Evolutionary conservation across 495 filamentous ascomycete genomes (phyloP).

Genomic region (Penicillium silybi): DNA sequence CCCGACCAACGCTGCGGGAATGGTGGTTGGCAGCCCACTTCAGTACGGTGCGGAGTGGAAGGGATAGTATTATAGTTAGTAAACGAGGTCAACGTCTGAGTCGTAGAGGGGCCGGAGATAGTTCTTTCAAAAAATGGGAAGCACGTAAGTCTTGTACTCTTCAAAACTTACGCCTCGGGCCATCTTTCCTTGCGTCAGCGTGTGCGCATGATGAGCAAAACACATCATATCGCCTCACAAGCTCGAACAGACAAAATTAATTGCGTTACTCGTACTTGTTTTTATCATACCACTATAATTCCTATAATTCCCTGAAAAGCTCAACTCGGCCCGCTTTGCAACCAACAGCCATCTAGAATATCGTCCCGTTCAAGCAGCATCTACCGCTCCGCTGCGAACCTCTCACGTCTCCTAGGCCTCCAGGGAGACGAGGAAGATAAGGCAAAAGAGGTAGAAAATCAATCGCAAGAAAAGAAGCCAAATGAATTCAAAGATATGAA

Average conservation of each 20-base stretch:
- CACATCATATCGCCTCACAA: too few species aligned
- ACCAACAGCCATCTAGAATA: conserved; percentile 6
- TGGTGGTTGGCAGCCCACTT: too few species aligned
- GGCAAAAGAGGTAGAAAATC: conserved; percentile 3
- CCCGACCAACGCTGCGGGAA: too few species aligned
- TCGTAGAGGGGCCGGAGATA: too few species aligned
- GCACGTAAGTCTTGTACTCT: too few species aligned
- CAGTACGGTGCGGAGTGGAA: too few species aligned
- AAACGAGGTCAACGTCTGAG: too few species aligned
- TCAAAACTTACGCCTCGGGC: neutral
- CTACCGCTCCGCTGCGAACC: conserved; percentile 7
- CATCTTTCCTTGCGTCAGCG: conserved; percentile 4
- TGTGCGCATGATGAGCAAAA: conserved; percentile 16
- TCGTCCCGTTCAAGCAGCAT: conserved; percentile 13
- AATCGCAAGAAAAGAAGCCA: conserved; percentile 1
- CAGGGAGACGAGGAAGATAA: neutral
- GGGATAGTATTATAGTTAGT: too few species aligned
- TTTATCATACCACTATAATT: neutral
- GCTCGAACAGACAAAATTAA: too few species aligned
- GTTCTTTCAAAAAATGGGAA: too few species aligned
- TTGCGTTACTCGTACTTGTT: neutral
- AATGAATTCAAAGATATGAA: conserved; percentile 16
- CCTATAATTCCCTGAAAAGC: neutral
- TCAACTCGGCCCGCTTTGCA: neutral
- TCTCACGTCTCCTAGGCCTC: conserved; percentile 6